Evolutionary conservation across 495 filamentous ascomycete species (phyloP).

Genomic region (Xylaria bambusicola): DNA sequence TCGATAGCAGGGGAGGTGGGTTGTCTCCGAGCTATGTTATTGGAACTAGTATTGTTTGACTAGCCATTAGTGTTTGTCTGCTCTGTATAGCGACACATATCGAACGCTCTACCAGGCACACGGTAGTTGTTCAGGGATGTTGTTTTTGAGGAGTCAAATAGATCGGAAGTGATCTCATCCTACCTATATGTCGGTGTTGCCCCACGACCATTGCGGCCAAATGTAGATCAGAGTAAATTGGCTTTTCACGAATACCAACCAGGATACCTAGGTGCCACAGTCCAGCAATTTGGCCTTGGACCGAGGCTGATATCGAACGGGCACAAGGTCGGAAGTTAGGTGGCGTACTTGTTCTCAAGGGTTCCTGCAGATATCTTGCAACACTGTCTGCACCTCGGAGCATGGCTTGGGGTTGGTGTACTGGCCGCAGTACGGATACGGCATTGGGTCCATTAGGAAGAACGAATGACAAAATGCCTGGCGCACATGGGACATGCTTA

Average conservation of each 20-base stretch:
- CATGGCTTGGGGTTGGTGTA: neutral
- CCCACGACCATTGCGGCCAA: neutral
- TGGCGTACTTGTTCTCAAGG: conserved; percentile 5
- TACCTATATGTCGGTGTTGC: too few species aligned
- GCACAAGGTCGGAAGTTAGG: neutral
- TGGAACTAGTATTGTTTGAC: neutral
- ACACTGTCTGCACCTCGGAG: neutral
- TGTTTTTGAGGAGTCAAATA: too few species aligned
- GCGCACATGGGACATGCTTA: too few species aligned
- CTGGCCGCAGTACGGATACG: conserved; percentile 10
- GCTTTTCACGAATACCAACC: too few species aligned
- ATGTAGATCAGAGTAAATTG: too few species aligned
- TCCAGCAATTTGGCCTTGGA: neutral
- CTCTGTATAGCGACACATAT: neutral
- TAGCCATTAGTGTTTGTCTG: neutral
- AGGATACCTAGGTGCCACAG: neutral
- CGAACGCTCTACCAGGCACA: too few species aligned
- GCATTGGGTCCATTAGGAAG: neutral
- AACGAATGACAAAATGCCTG: too few species aligned
- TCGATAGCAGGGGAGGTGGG: neutral
- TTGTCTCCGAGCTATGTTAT: neutral
- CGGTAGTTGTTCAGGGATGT: too few species aligned
- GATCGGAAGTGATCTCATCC: too few species aligned
- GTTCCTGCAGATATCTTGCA: conserved; percentile 14
- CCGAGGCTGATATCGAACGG: neutral